Conservation (phyloP, 2,329 filamentous ascomycete species). For the Pseudogymnoascus sp. region DNA sequence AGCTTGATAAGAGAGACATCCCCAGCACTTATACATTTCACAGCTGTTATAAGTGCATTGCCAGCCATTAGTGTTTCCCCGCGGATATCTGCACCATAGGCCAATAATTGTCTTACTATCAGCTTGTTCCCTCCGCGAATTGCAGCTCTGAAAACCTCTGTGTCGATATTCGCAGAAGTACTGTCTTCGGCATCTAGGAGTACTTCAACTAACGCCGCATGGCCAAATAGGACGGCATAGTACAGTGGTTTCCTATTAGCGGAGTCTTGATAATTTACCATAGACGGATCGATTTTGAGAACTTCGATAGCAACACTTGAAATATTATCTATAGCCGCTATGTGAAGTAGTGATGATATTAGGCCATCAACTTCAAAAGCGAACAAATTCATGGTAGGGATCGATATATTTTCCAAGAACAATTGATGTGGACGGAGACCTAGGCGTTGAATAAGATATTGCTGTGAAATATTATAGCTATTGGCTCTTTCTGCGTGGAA, state of each 20-base stretch:
- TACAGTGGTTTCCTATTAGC: conserved; percentile 13
- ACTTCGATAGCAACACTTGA: not conserved
- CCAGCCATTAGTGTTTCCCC: not conserved
- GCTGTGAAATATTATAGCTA: not conserved
- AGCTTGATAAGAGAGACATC: not conserved
- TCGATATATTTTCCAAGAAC: not conserved
- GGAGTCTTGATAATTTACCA: conserved; percentile 5
- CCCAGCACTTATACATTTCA: not conserved
- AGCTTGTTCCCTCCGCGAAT: not conserved
- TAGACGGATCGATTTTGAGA: not conserved
- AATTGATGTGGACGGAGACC: not conserved
- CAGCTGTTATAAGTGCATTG: not conserved
- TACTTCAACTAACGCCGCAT: conserved; percentile 13
- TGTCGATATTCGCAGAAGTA: not conserved
- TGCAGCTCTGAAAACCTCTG: not conserved
- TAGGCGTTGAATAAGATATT: not conserved
- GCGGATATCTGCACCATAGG: conserved; percentile 1
- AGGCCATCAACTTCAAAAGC: no score
- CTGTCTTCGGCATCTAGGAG: conserved; percentile 16
- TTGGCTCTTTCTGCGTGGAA: conserved; percentile 14
- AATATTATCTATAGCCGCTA: conserved; percentile 13
- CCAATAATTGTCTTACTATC: conserved; percentile 10
- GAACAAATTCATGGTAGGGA: no score
- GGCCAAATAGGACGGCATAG: conserved; percentile 12
- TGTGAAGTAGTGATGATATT: conserved; percentile 13